Percentiles rank a stretch among this genome's conserved stretches.
phyloP scores from a whole-genome alignment of 768 basidiomycete species.

The Russula virescens region DNA sequence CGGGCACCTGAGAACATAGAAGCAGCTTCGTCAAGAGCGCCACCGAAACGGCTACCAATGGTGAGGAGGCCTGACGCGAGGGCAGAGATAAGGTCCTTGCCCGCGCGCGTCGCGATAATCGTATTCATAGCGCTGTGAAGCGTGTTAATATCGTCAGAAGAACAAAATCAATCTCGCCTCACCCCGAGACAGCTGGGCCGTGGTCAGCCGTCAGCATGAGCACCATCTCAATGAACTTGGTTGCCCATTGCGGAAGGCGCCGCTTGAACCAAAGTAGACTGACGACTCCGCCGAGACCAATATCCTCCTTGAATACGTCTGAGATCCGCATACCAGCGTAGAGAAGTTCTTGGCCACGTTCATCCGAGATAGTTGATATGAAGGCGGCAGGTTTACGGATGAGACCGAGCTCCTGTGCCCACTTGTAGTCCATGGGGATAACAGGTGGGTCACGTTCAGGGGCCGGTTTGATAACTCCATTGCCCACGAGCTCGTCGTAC shows the following conservation, averaged over 20 bases:
- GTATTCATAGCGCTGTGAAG: slow-evolving; percentile 87
- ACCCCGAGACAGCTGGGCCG: slow-evolving; percentile 91
- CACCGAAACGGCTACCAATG: slow-evolving; percentile 97
- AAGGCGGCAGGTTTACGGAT: slow-evolving; percentile 98
- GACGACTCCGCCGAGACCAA: slow-evolving; percentile 96
- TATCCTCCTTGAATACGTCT: slow-evolving; percentile 96
- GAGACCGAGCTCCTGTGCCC: slow-evolving; percentile 97
- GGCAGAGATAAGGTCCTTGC: slow-evolving; percentile 97
- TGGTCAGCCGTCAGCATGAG: slow-evolving; percentile 99
- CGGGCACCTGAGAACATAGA: slow-evolving; percentile 90
- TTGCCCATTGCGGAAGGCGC: slow-evolving; percentile 83
- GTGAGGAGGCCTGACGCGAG: slow-evolving; percentile 94
- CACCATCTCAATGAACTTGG: slow-evolving; percentile 99
- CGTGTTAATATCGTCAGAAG: slow-evolving; percentile 6
- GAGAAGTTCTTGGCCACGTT: slow-evolving; percentile 96
- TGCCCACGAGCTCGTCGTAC: slow-evolving; percentile 72
- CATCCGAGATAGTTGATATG: slow-evolving; percentile 99
- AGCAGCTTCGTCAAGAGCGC: slow-evolving; percentile 97
- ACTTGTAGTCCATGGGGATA: slow-evolving; percentile 99
- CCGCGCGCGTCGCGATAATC: slow-evolving; percentile 98
- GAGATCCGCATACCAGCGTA: slow-evolving; percentile 99
- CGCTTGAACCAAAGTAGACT: slow-evolving; percentile 98
- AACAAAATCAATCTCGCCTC: slow-evolving; percentile 8
- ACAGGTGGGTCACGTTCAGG: slow-evolving; percentile 84
- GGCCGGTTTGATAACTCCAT: slow-evolving; percentile 62